A percentile compares a stretch with the other conserved stretches of the same genome.
phyloP scores from a whole-genome alignment of 2,329 filamentous ascomycete species.

The Neofusicoccum sp. region DNA sequence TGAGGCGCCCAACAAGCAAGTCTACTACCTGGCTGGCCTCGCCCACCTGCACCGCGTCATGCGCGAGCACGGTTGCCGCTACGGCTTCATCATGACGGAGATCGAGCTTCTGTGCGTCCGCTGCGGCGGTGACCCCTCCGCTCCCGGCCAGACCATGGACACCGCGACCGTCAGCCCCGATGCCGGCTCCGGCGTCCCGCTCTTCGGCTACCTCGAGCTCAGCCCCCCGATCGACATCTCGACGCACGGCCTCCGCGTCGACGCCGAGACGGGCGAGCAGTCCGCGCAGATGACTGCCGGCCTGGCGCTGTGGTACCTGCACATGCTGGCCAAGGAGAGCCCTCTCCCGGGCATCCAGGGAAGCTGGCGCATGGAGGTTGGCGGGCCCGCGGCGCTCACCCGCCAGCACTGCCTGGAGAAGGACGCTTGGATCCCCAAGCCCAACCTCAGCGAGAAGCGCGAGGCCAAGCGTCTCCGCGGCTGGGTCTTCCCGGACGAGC shows the following conservation, averaged over 20 bases:
- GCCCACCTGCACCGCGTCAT: constrained; percentile 85
- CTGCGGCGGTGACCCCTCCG: constrained; percentile 55
- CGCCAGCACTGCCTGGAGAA: constrained; percentile 67
- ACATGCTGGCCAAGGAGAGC: constrained; percentile 66
- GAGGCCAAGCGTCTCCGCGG: constrained; percentile 71
- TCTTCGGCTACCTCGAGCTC: constrained; percentile 88
- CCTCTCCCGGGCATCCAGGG: constrained; percentile 56
- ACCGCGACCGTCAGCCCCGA: constrained; percentile 37
- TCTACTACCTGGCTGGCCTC: constrained; percentile 84
- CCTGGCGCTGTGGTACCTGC: constrained; percentile 74
- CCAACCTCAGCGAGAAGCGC: constrained; percentile 70
- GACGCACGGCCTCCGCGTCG: constrained; percentile 30
- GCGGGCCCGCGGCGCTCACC: constrained; percentile 70
- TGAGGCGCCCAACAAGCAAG: constrained; percentile 78
- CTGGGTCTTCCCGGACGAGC: constrained; percentile 75
- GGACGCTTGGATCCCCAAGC: constrained; percentile 72
- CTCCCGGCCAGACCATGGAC: constrained; percentile 1
- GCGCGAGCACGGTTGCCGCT: constrained; percentile 89
- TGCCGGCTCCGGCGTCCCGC: constrained; percentile 57
- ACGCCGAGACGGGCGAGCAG: constrained; percentile 39
- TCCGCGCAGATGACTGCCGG: constrained; percentile 61
- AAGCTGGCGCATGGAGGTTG: constrained; percentile 69
- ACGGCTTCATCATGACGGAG: constrained; percentile 94
- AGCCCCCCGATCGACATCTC: constrained; percentile 56
- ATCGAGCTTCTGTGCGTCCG: constrained; percentile 91